Evolutionary conservation across 192 early-diverging fungal species (phyloP).

Genomic region (Podochytrium sp.): DNA sequence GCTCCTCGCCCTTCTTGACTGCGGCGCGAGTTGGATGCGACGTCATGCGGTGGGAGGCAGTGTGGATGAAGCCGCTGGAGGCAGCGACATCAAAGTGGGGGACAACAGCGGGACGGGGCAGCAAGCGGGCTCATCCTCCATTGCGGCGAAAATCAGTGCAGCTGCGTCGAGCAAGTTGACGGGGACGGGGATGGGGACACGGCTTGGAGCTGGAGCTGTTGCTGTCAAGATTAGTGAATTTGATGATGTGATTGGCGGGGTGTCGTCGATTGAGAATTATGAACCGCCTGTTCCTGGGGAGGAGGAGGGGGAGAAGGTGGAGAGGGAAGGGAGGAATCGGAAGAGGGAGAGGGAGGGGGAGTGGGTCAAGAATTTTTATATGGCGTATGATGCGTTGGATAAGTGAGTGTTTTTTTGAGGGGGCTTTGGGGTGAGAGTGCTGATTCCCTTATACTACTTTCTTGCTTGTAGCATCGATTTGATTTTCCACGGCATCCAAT

Average conservation of each 20-base stretch:
- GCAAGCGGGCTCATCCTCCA: conserved; percentile 1
- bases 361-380: conserved; percentile 85
- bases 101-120: background rate
- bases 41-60: conserved; percentile 39
- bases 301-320: conserved; percentile 28
- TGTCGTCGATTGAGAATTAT: conserved; percentile 24
- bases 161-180: conserved; percentile 15
- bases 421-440: no score
- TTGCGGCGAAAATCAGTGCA: background rate
- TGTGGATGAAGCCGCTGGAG: conserved; percentile 16
- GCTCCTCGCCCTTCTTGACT: conserved; percentile 73
- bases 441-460: no score
- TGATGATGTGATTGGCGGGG: conserved; percentile 27
- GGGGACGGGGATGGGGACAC: conserved; percentile 52
- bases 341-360: conserved; percentile 21
- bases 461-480: conserved; percentile 51
- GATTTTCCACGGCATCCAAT: conserved; percentile 68
- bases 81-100: conserved; percentile 1
- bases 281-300: conserved; percentile 21
- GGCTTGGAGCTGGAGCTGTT: conserved; percentile 47
- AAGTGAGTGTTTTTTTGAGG: conserved; percentile 26
- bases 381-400: conserved; percentile 85
- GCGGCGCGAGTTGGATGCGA: conserved; percentile 52
- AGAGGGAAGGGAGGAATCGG: conserved; percentile 12
- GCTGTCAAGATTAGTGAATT: conserved; percentile 36